Percentiles rank a stretch among this genome's conserved stretches.
Evolutionary conservation across 169 alveolate genomes (phyloP).

Genomic region (Neospora caninum): DNA sequence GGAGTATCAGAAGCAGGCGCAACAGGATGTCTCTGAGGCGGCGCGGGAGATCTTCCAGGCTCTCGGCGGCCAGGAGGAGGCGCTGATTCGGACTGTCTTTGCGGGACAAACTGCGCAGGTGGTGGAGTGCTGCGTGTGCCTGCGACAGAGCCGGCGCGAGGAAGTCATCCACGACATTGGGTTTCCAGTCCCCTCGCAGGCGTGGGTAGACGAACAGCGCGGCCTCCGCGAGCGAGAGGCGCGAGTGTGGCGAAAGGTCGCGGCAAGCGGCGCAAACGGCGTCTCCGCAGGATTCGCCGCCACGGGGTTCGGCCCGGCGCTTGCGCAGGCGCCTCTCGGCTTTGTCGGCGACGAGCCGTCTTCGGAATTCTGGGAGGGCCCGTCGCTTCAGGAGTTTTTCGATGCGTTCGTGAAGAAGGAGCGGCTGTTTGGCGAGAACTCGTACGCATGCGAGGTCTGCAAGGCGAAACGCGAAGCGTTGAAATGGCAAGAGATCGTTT

Average conservation of each 20-base stretch:
- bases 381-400: constrained; percentile 77
- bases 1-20: constrained; percentile 71
- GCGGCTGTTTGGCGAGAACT: constrained; percentile 78
- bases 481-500: constrained; percentile 81
- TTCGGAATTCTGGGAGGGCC: constrained; percentile 30
- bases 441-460: constrained; percentile 79
- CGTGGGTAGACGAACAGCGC: constrained; percentile 47
- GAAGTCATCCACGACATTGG: constrained; percentile 78
- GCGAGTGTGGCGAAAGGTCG: neutral
- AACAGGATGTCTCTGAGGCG: constrained; percentile 84
- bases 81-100: constrained; percentile 77
- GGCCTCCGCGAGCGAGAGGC: neutral
- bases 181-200: constrained; percentile 70
- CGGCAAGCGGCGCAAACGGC: too few relatives aligned
- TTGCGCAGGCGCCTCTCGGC: neutral
- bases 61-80: constrained; percentile 74
- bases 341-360: neutral
- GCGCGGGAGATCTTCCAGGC: constrained; percentile 73
- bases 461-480: constrained; percentile 77
- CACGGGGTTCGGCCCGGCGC: neutral
- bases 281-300: neutral
- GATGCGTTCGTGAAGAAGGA: constrained; percentile 78
- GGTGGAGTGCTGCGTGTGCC: constrained; percentile 78
- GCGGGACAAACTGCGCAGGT: constrained; percentile 81
- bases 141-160: constrained; percentile 72